Evolutionary conservation across 257 asterid genomes (phyloP).

Genomic region (Gynochthodes officinalis): DNA sequence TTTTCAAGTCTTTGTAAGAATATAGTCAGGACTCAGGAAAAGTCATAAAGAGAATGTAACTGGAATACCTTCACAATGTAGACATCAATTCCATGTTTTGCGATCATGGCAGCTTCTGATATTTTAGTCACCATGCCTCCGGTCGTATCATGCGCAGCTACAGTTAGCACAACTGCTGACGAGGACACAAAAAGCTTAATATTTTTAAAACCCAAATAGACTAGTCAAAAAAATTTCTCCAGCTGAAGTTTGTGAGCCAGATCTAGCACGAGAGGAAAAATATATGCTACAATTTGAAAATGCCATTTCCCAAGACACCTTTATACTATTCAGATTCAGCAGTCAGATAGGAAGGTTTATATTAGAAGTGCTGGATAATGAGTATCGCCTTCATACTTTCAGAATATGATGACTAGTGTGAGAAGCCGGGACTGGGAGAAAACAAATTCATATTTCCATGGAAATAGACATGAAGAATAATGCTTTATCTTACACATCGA

Average conservation of each 20-base stretch:
- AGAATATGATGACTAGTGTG: background rate
- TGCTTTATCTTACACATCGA: background rate
- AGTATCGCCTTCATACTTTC: background rate
- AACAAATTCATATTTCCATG: background rate
- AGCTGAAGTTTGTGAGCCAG: background rate
- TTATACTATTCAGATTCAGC: background rate
- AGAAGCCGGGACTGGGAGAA: background rate
- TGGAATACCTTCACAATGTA: slow-evolving; percentile 71
- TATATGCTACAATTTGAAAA: background rate
- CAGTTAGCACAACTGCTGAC: slow-evolving; percentile 65
- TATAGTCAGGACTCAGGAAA: background rate
- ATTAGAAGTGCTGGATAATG: background rate
- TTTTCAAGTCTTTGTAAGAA: background rate
- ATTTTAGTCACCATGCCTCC: slow-evolving; percentile 96
- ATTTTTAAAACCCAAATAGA: background rate
- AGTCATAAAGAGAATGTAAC: background rate
- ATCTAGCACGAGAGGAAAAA: background rate
- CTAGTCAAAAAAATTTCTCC: background rate
- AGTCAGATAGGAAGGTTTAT: too few species aligned
- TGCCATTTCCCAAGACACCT: background rate
- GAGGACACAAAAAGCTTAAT: background rate
- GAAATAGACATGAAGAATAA: background rate
- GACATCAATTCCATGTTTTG: slow-evolving; percentile 84
- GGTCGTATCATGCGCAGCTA: slow-evolving; percentile 91
- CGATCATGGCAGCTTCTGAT: slow-evolving; percentile 94